Evolutionary conservation across 2,329 filamentous ascomycete species (phyloP), one percentile per base, ranked within the genome.

Genomic region (Colletotrichum paranaense): DNA sequence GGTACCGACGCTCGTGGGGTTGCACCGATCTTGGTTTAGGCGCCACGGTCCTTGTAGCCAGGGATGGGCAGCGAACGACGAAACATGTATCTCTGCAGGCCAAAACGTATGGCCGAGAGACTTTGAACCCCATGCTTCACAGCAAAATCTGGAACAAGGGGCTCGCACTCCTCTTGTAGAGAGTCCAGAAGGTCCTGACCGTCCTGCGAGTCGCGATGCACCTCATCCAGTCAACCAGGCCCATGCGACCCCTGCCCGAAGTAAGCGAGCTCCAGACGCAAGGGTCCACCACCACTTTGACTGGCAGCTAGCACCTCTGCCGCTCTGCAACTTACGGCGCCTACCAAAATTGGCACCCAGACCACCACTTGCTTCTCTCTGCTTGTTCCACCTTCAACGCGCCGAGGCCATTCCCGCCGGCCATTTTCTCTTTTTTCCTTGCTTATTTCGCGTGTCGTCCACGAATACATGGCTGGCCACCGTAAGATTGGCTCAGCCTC

Each of bases 171-270:
- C 30, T 32, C 30, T 26, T n/a, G 14, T 14, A 30, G 28, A 65
- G 32, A 35, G 32, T 35, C 32, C 32, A 35, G 32, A 35, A 35
- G 32, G 26, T 66, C 24, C 14, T 32, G 62, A 62, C 16, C 9
- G 42, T n/a, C 42, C 42, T 49, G 42, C 42, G 19, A 52, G 30
- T 60, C 71, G 42, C 42, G 68, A 75, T 72, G 73, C 67, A 69
- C 67, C 74, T 76, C 75, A 74, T 76, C 75, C 75, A 76, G 69
- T 76, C 53, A 67, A 66, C 67, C 74, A 62, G 46, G 65, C 58
- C 69, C 73, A 65, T 60, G 67, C 71, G 65, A 52, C 55, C 68
- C 67, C 63, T 67, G 42, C 59, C 46, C 32, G 46, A 58, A 56
- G 24, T 66, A 70, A 62, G 73, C 73, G 71, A 74, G 57, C 65